A percentile compares a stretch with the other conserved stretches of the same genome.
phyloP scores from a whole-genome alignment of 495 filamentous ascomycete species.

The Tuber microsphaerosporum region DNA sequence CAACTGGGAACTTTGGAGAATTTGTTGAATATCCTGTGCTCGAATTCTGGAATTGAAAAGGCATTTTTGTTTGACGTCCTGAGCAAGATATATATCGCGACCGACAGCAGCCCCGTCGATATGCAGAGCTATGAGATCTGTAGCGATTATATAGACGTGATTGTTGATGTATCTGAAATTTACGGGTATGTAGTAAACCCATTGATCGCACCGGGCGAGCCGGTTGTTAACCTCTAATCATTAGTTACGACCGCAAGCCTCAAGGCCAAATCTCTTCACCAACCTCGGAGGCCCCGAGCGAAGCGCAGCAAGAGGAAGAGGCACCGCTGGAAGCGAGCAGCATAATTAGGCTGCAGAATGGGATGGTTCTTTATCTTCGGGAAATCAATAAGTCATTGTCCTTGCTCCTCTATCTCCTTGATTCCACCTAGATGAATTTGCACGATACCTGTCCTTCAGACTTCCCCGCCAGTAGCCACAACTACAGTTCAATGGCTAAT shows the following conservation, averaged over 20 bases:
- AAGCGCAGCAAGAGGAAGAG: conserved; percentile 15
- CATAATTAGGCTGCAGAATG: conserved; percentile 39
- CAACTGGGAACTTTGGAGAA: conserved; percentile 85
- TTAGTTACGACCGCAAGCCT: conserved; percentile 36
- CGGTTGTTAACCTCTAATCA: background rate
- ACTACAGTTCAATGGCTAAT: background rate
- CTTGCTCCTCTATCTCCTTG: conserved; percentile 8
- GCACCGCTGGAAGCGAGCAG: conserved; percentile 34
- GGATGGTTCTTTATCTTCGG: conserved; percentile 40
- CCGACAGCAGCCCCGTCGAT: conserved; percentile 83
- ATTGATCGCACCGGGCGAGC: background rate
- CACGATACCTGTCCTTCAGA: background rate
- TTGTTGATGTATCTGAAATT: conserved; percentile 90
- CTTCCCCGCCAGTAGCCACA: background rate
- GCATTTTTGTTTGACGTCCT: conserved; percentile 93
- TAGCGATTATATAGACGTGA: conserved; percentile 93
- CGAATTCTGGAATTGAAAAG: conserved; percentile 89
- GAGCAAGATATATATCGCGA: conserved; percentile 97
- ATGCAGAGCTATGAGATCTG: conserved; percentile 95
- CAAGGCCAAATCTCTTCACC: conserved; percentile 12
- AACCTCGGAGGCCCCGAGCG: conserved; percentile 2
- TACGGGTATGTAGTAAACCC: conserved; percentile 54
- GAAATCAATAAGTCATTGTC: conserved; percentile 40
- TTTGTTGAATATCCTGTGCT: conserved; percentile 79
- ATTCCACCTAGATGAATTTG: background rate